phyloP scores from a whole-genome alignment of 1,284 basidiomycete genomes.

The Sporisorium reilianum region DNA sequence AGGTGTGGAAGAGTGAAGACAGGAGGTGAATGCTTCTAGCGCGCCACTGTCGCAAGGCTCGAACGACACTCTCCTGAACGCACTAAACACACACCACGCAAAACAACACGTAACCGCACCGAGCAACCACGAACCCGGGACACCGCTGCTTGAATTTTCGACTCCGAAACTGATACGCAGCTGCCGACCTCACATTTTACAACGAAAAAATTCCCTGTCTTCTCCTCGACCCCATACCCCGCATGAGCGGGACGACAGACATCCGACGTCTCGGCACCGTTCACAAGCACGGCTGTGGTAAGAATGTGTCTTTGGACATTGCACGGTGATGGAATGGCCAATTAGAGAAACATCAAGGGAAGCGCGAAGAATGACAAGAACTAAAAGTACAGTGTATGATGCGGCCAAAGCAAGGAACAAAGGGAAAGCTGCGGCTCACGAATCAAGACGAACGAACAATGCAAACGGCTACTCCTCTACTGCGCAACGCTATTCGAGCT shows the following conservation, averaged over 20 bases:
- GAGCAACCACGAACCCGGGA: background rate
- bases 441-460: background rate
- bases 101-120: background rate
- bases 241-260: background rate
- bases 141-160: background rate
- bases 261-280: background rate
- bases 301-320: background rate
- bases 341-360: background rate
- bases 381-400: background rate
- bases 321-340: background rate
- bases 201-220: background rate
- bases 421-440: too few species aligned
- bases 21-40: background rate
- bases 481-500: slow-evolving; percentile 24
- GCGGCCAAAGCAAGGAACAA: background rate
- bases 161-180: background rate
- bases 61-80: background rate
- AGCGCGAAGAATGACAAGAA: background rate
- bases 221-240: background rate
- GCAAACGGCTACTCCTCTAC: background rate
- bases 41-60: background rate
- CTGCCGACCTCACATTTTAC: slow-evolving; percentile 2
- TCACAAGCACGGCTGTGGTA: background rate
- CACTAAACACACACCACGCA: background rate
- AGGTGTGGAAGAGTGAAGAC: background rate